Conservation (phyloP, 2,329 filamentous ascomycete genomes). For the Neopestalotiopsis sp. region DNA sequence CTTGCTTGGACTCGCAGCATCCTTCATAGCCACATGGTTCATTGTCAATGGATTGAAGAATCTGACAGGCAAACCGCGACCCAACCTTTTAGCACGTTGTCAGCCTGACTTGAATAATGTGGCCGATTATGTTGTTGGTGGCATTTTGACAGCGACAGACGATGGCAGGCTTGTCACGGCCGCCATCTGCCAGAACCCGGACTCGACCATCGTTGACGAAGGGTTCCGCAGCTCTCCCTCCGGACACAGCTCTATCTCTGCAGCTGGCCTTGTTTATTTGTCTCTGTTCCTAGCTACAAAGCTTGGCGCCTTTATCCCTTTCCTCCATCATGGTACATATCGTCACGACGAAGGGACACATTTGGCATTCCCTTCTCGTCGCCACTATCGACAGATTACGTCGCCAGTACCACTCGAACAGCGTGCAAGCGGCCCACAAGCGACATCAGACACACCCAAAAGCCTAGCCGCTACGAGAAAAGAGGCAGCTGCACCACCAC, state of each 20-base stretch:
- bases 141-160: not conserved
- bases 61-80: not conserved
- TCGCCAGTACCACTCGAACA: not conserved
- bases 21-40: not conserved
- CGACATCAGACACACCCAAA: not conserved
- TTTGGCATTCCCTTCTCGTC: not conserved
- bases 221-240: not conserved
- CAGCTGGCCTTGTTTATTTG: not conserved
- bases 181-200: not conserved
- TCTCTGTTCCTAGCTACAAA: not conserved
- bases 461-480: not conserved
- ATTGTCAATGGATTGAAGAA: not conserved
- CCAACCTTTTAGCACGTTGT: not conserved
- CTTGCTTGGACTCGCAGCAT: not conserved
- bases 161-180: conserved; percentile 1
- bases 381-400: not conserved
- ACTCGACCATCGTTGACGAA: not conserved
- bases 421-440: not conserved
- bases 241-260: not conserved
- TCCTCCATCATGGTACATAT: not conserved
- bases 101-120: not conserved
- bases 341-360: not conserved
- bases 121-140: not conserved
- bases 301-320: not conserved
- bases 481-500: conserved; percentile 1